Evolutionary conservation across 495 filamentous ascomycete genomes (phyloP), one percentile per base, ranked within the genome.

Genomic region (Aspergillus asperescens): DNA sequence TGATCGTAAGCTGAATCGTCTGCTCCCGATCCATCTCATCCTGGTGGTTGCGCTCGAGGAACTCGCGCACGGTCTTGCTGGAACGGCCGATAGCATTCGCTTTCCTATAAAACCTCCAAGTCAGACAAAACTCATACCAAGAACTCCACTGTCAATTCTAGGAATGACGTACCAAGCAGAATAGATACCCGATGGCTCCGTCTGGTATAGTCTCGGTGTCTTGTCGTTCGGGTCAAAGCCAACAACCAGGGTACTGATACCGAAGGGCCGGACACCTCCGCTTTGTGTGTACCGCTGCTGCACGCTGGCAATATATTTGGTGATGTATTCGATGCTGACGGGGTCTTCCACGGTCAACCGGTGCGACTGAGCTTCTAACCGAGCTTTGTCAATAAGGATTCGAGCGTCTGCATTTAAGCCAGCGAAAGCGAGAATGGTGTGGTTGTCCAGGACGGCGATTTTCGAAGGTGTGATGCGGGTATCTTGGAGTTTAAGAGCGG

Each of bases 201-300:
- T 98, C 78, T 96, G 92, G 71, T 97, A 98, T 41, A 98, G 78
- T 50, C 90, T 81, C 31, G 93, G 92, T 22, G 77, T 82, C 57
- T 83, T 80, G 73, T 90, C 90, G 54, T 88, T 88, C 62, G 89
- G 87, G 75, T 98, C 93, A 65, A 98, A 98, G 13, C 93, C 93
- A 41, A 97, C 91, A 29, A 98, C 87, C 70, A 98, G 78, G 27
- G 94, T 97, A 75, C 90, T 95, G 65, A 98, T 95, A 49, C 93
- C 93, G 67, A 98, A 98, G 16, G 93, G 93, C 64, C 94, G 77
- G 2, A 98, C 93, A 76, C 93, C 93, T 71, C 93, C 93, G 63
- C 88, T 93, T 77, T 98, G 93, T 39, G 93, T 98, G 75, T 98
- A 98, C 66, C 89, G 81, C 77, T 98, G 93, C 76, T 98, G 93